These are phyloP conservation scores for Phialophora macrospora DNA, from an alignment of 2,329 filamentous ascomycete species.

Conservation along the genomic window DNA sequence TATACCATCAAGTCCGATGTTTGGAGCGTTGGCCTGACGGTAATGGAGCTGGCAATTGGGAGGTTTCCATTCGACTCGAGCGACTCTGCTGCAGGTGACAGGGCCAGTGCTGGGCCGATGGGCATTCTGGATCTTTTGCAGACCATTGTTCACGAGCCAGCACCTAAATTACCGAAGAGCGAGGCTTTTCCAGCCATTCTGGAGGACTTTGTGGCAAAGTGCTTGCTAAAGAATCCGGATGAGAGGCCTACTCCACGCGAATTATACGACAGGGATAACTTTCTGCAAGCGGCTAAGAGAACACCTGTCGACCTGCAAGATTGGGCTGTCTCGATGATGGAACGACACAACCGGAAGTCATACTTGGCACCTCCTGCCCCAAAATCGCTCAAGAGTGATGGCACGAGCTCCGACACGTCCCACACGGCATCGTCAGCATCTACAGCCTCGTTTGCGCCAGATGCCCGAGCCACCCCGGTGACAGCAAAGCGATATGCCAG, in stretches of 20 bases:
- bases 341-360: constrained; percentile 92
- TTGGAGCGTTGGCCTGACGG: constrained; percentile 92
- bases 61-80: constrained; percentile 90
- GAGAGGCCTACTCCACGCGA: constrained; percentile 90
- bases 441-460: constrained; percentile 48
- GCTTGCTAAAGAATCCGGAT: constrained; percentile 85
- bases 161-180: constrained; percentile 91
- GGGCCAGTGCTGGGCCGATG: constrained; percentile 73
- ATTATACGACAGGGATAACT: constrained; percentile 89
- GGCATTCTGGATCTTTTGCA: constrained; percentile 95
- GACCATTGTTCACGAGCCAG: constrained; percentile 95
- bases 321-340: constrained; percentile 94
- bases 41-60: constrained; percentile 97
- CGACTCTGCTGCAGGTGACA: constrained; percentile 74
- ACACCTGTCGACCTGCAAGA: constrained; percentile 92
- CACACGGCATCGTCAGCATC: constrained; percentile 38
- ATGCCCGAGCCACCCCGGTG: constrained; percentile 36
- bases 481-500: constrained; percentile 53
- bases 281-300: constrained; percentile 93
- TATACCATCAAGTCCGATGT: constrained; percentile 99
- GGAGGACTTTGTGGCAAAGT: constrained; percentile 97
- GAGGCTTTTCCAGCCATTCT: constrained; percentile 95
- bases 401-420: constrained; percentile 41
- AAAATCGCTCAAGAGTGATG: constrained; percentile 70
- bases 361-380: constrained; percentile 84